phyloP scores from a whole-genome alignment of 2,329 filamentous ascomycete genomes.

The Trichoderma sp. region DNA sequence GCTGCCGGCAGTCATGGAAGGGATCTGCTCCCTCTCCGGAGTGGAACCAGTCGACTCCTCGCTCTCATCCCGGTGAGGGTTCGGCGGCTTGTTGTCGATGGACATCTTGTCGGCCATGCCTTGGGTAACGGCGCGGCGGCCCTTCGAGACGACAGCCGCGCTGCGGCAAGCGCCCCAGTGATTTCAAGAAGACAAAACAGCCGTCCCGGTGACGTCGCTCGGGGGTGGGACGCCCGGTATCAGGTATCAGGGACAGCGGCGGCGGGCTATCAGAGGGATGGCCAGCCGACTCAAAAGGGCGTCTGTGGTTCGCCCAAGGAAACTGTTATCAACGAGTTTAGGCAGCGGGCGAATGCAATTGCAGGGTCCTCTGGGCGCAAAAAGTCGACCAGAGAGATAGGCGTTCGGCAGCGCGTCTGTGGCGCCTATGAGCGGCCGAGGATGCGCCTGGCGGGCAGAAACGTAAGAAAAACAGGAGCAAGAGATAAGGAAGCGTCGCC shows the following conservation, averaged over 20 bases:
- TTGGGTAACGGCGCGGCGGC: conserved; percentile 38
- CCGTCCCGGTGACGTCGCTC: conserved; percentile 35
- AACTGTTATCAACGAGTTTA: conserved; percentile 9
- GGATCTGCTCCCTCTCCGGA: conserved; percentile 52
- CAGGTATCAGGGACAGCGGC: conserved; percentile 8
- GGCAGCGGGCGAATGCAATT: conserved; percentile 18
- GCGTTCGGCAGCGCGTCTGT: conserved; percentile 27
- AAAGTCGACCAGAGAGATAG: conserved; percentile 30
- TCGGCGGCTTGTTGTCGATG: conserved; percentile 46
- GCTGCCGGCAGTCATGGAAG: conserved; percentile 32
- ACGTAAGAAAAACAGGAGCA: conserved; percentile 21
- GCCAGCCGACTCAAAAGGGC: neutral
- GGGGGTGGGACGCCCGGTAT: conserved; percentile 27
- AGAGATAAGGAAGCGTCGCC: conserved; percentile 29
- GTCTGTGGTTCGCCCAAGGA: conserved; percentile 15
- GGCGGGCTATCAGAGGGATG: conserved; percentile 14
- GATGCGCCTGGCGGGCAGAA: conserved; percentile 16
- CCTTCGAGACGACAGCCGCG: conserved; percentile 34
- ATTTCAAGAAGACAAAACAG: conserved; percentile 32
- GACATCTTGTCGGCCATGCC: conserved; percentile 67
- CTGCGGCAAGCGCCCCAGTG: conserved; percentile 38
- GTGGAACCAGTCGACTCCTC: conserved; percentile 61
- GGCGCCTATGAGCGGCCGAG: conserved; percentile 29
- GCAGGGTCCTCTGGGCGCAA: conserved; percentile 20
- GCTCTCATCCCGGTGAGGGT: conserved; percentile 53